Evolutionary conservation across 805 yeast species (phyloP).

Genomic region (Teunomyces tritomae): DNA sequence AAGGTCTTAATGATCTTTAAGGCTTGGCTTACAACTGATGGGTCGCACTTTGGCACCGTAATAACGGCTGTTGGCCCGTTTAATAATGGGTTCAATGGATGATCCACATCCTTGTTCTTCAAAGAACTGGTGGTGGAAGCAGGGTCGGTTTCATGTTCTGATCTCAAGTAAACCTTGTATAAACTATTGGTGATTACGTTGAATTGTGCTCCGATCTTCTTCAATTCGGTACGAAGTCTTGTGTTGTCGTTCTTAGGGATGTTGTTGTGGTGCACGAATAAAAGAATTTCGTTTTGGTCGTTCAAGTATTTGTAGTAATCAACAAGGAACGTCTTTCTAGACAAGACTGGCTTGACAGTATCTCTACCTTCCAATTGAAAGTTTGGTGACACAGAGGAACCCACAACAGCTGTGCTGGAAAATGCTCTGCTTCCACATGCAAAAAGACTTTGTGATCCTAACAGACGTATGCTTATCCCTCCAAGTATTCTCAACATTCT

Average conservation of each 20-base stretch:
- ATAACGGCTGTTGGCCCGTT: constrained; percentile 86
- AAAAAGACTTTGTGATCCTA: not conserved
- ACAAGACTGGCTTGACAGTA: constrained; percentile 60
- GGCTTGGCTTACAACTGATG: constrained; percentile 60
- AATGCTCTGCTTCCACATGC: constrained; percentile 4
- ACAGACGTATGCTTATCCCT: constrained; percentile 2
- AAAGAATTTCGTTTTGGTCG: constrained; percentile 63
- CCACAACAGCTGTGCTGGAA: constrained; percentile 1
- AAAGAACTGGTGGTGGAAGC: constrained; percentile 53
- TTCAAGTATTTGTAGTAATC: constrained; percentile 75
- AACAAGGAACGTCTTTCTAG: constrained; percentile 83
- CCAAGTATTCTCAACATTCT: constrained; percentile 2
- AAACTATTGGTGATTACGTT: constrained; percentile 66
- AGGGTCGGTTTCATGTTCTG: constrained; percentile 70
- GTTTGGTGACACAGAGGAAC: constrained; percentile 5
- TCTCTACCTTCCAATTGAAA: constrained; percentile 22
- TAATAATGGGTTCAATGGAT: constrained; percentile 70
- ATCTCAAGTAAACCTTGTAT: constrained; percentile 74
- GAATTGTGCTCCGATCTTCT: constrained; percentile 64
- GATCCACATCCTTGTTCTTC: constrained; percentile 44
- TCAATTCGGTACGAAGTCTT: constrained; percentile 58
- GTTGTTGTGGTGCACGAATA: constrained; percentile 85
- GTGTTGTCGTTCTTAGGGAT: constrained; percentile 67
- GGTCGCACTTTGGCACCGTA: constrained; percentile 65
- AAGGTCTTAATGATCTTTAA: constrained; percentile 59